Base-by-base conservation (phyloP, 139 green algal species). In the Chlorella sp. region DNA sequence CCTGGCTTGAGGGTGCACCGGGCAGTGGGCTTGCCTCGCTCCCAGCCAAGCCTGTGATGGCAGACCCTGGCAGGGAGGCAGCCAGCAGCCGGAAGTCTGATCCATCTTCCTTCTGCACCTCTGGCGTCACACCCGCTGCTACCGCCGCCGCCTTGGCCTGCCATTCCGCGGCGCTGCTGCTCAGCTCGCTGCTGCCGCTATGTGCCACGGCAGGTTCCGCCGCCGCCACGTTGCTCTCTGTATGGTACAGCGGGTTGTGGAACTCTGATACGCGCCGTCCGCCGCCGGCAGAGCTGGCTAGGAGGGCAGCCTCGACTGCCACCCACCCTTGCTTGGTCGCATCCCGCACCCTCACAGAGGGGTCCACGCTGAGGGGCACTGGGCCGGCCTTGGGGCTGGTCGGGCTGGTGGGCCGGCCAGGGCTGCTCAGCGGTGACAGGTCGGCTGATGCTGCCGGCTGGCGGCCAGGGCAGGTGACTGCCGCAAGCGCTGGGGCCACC, bases 21-120 rank as follows among this genome's bases (percentile, higher is more conserved):
- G 51, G 51, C 11, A 60, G 51, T 2, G 11, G 13, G 13, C 51
- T 60, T 60, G 51, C 51, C 12, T 21, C 51, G 11, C 51, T 60
- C 12, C 51, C 51, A 4, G 13, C 15, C 51, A 9, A 60, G 51
- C 13, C 51, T 60, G 51, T 2, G 13, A 60, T 23, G 2, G 11
- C 51, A 21, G 51, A 21, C 51, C 3, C 51, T 60, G 39, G 26
- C 70, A 78, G 70, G 9, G 56, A 39, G 7, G 70, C 70, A 26
- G 70, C 70, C 70, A 78, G 70, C 70, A 78, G 70, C 39, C 26
- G 25, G 44, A 78, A 78, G 44, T 60, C 39, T 78, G 39, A 26
- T 60, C 39, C 26, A 39, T 78, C 32, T 25, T 26, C 26, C 26
- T 44, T 26, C 41, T 57, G 39, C 39, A 28, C 25, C 18, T 56